phyloP scores from a whole-genome alignment of 78 protist species.

The Planoprotostelium fungivorum region DNA sequence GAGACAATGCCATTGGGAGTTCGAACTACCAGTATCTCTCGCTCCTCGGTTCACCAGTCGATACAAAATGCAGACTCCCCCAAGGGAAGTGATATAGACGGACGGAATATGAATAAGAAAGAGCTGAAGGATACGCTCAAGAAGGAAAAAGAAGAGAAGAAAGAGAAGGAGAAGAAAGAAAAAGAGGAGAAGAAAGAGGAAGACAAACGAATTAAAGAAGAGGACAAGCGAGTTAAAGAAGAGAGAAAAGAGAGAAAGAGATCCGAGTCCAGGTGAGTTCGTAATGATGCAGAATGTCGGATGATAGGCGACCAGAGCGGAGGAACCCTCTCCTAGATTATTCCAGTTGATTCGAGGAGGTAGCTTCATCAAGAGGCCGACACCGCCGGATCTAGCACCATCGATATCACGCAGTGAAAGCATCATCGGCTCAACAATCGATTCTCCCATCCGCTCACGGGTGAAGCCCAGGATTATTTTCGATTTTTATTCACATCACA shows the following conservation, averaged over 20 bases:
- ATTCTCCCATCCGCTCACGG: neutral
- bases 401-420: too few relatives aligned
- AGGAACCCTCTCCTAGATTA: neutral
- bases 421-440: too few relatives aligned
- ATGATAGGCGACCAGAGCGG: neutral
- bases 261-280: neutral
- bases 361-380: neutral
- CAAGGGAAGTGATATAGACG: too few relatives aligned
- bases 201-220: neutral
- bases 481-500: neutral
- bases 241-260: neutral
- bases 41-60: too few relatives aligned
- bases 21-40: too few relatives aligned
- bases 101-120: too few relatives aligned
- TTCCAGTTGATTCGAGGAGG: neutral
- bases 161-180: neutral
- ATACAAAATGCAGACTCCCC: too few relatives aligned
- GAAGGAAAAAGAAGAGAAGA: neutral
- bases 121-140: too few relatives aligned
- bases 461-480: neutral
- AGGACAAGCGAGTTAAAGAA: neutral
- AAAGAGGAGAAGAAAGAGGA: neutral
- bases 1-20: too few relatives aligned
- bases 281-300: neutral
- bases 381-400: too few relatives aligned